Evolutionary conservation across 2,329 filamentous ascomycete genomes (phyloP), one percentile per base, ranked within the genome.

Genomic region (Aspergillus tamarii): DNA sequence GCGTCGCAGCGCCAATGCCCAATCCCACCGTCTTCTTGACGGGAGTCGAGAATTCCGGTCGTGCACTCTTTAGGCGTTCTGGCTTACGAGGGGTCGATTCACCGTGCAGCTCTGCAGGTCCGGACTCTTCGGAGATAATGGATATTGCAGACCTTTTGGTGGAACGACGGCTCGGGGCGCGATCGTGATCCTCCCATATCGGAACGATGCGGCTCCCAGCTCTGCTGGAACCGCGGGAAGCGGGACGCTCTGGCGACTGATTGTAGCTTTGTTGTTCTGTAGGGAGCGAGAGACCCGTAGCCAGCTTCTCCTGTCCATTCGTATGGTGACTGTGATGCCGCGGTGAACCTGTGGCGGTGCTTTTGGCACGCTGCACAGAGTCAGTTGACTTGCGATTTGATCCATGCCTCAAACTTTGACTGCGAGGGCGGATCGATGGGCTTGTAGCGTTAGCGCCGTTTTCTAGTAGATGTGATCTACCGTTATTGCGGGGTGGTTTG

Each of bases 141-240:
- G 65, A 61, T 58, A 67, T 30, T 39, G 66, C 41, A 62, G 72
- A 39, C 48, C 59, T 57, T n/a, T 64, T 52, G 60, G 60, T 69
- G 63, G 55, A 36, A 14, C 43, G 63, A 53, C n/a, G 56, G 43
- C 28, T 68, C 10, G 70, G 62, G 41, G 67, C 70, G 30, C 66
- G 69, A 60, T 80, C 78, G 69, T 81, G 69, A 59, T 81, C 79
- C 69, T 81, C 79, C 74, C 77, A 81, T 55, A 81, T 80, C 0
- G 74, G 76, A 10, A 78, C 71, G 11, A 70, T 69, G 23, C 69
- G 70, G 14, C 66, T 69, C 12, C 63, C 64, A 19, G 59, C 56
- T 7, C 65, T 66, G 28, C 61, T 65, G 23, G 53, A 28, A 5
- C 63, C 57, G 21, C 65, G 65, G 0, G 67, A 50, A 21, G 68